These are phyloP conservation scores for Colletotrichum lentis DNA, from an alignment of 2,329 filamentous ascomycete genomes.

Conservation along the genomic window DNA sequence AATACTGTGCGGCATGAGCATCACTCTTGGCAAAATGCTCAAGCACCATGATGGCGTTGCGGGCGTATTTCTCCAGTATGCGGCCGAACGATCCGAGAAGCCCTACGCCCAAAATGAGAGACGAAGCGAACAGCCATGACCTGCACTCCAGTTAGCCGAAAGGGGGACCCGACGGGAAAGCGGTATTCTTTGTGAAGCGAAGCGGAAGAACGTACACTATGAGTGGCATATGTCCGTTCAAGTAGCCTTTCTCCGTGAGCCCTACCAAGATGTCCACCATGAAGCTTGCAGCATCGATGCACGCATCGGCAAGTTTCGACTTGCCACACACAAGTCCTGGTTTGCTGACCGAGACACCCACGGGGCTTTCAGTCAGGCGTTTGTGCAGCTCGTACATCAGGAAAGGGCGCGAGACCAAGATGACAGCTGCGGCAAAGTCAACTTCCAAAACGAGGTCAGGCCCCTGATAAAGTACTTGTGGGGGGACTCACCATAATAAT, in stretches of 20 bases:
- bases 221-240: conserved; percentile 58
- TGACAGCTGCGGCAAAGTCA: conserved; percentile 51
- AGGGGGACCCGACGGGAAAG: too few relatives aligned
- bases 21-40: conserved; percentile 60
- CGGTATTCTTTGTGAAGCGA: too few relatives aligned
- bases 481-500: conserved; percentile 57
- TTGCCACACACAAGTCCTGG: conserved; percentile 51
- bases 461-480: too few relatives aligned
- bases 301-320: conserved; percentile 62
- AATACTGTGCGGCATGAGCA: conserved; percentile 61
- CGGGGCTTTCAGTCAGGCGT: conserved; percentile 51
- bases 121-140: conserved; percentile 63
- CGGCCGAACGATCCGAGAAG: conserved; percentile 62
- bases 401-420: conserved; percentile 63
- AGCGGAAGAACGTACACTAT: conserved; percentile 60
- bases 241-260: conserved; percentile 52
- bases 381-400: conserved; percentile 63
- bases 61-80: conserved; percentile 59
- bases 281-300: conserved; percentile 62
- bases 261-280: conserved; percentile 61
- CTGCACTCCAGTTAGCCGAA: conserved; percentile 43
- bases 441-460: background rate
- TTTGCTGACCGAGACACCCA: background rate
- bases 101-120: conserved; percentile 60
- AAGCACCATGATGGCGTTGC: conserved; percentile 57